These are phyloP conservation scores for Aspergillus versicolor DNA, from an alignment of 2,329 filamentous ascomycete genomes.

Conservation along the genomic window DNA sequence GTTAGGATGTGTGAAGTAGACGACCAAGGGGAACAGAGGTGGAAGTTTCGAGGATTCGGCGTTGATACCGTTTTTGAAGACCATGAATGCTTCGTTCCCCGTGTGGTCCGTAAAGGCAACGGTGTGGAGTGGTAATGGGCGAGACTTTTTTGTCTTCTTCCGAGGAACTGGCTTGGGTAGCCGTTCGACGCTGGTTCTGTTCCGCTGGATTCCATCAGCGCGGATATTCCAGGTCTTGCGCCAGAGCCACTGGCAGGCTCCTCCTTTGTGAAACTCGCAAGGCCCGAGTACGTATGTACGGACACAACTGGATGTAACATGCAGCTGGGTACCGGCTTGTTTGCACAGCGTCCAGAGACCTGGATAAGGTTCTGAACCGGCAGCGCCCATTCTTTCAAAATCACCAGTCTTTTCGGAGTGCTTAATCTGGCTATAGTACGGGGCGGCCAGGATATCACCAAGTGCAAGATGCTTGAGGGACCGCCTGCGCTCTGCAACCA, in stretches of 20 bases:
- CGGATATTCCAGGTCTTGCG: slow-evolving; percentile 3
- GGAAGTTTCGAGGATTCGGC: background rate
- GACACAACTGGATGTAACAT: background rate
- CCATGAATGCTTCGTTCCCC: slow-evolving; percentile 7
- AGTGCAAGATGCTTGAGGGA: background rate
- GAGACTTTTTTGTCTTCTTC: background rate
- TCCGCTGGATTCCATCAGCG: background rate
- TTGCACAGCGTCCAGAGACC: background rate
- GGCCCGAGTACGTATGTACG: background rate
- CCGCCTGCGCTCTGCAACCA: background rate
- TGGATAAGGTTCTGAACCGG: background rate
- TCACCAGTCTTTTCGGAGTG: background rate
- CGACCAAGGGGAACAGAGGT: slow-evolving; percentile 10
- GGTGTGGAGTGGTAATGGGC: background rate
- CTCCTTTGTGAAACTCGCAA: background rate
- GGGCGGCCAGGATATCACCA: background rate
- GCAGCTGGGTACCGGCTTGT: background rate
- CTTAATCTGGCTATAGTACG: background rate
- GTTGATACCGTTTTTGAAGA: background rate
- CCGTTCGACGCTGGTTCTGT: background rate
- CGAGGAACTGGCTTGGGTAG: background rate
- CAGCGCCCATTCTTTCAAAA: background rate
- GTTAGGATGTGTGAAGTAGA: slow-evolving; percentile 10
- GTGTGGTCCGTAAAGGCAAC: background rate
- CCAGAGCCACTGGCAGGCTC: background rate